Evolutionary conservation across 495 filamentous ascomycete species (phyloP).

Genomic region (Lasiosphaeriaceae sp.): DNA sequence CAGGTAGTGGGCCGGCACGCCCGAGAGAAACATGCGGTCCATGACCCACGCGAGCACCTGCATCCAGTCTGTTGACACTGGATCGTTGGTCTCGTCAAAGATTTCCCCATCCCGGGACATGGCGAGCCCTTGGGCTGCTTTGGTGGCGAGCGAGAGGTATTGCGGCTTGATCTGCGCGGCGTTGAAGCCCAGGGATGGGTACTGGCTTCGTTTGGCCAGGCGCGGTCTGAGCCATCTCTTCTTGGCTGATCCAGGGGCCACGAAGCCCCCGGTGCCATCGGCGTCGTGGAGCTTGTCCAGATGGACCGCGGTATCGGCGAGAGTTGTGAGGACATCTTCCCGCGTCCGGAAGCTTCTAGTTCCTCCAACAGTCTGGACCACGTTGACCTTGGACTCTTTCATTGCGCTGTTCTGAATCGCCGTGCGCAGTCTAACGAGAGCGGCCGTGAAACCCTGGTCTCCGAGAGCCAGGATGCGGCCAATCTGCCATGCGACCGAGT

Average conservation of each 20-base stretch:
- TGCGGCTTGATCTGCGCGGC: neutral
- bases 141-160: neutral
- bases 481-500: constrained; percentile 44
- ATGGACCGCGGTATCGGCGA: neutral
- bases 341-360: neutral
- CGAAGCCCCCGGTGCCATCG: neutral
- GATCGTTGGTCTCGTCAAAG: constrained; percentile 32
- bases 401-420: constrained; percentile 2
- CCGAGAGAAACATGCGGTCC: constrained; percentile 31
- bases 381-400: neutral
- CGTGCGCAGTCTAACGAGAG: constrained; percentile 23
- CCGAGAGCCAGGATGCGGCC: constrained; percentile 33
- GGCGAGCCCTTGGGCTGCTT: neutral
- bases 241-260: neutral
- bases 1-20: constrained; percentile 39
- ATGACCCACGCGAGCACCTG: constrained; percentile 35
- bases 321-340: neutral
- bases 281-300: neutral
- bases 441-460: constrained; percentile 24
- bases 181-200: neutral
- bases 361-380: neutral
- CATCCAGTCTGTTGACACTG: constrained; percentile 28
- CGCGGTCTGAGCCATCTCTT: neutral
- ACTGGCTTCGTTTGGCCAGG: neutral
- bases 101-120: neutral